A percentile compares a stretch with the other conserved stretches of the same genome.
Conservation (phyloP, 2,329 filamentous ascomycete species). For the Cordyceps javanica region DNA sequence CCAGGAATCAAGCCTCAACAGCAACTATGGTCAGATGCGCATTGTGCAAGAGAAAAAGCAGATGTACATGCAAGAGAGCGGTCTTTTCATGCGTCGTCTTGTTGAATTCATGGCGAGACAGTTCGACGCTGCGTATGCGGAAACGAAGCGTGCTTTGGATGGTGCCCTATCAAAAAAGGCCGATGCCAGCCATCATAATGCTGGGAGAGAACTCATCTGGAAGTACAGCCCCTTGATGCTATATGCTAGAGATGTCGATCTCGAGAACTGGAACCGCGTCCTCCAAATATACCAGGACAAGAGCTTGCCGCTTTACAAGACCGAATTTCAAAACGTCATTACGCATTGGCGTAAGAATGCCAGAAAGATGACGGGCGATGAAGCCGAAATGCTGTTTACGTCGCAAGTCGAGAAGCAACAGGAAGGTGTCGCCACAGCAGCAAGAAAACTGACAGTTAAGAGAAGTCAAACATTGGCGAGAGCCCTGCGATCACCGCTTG, state of each 20-base stretch:
- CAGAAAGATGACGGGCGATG: slow-evolving; percentile 68
- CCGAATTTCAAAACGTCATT: slow-evolving; percentile 73
- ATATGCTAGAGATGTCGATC: slow-evolving; percentile 80
- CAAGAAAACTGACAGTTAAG: slow-evolving; percentile 89
- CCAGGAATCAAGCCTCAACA: slow-evolving; percentile 49
- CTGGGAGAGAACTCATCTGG: slow-evolving; percentile 71
- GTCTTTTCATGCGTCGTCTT: slow-evolving; percentile 70
- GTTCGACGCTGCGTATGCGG: slow-evolving; percentile 69
- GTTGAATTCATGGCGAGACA: slow-evolving; percentile 76
- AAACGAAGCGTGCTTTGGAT: slow-evolving; percentile 60
- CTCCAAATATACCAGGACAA: slow-evolving; percentile 76
- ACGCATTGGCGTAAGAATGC: slow-evolving; percentile 74
- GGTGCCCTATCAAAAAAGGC: slow-evolving; percentile 59
- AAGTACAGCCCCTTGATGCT: slow-evolving; percentile 81
- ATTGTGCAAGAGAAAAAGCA: slow-evolving; percentile 93
- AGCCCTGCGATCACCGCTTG: slow-evolving; percentile 60
- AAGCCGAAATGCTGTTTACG: slow-evolving; percentile 82
- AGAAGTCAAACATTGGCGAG: slow-evolving; percentile 81
- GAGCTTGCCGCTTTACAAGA: slow-evolving; percentile 69
- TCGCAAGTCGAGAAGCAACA: slow-evolving; percentile 78
- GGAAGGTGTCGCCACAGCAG: slow-evolving; percentile 67
- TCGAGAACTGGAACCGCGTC: slow-evolving; percentile 72
- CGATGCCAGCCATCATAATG: slow-evolving; percentile 64
- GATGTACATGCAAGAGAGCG: slow-evolving; percentile 72
- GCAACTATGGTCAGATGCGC: slow-evolving; percentile 81